Conservation (phyloP, 352 stramenopile genomes). For the Phytophthora niederhauseri region DNA sequence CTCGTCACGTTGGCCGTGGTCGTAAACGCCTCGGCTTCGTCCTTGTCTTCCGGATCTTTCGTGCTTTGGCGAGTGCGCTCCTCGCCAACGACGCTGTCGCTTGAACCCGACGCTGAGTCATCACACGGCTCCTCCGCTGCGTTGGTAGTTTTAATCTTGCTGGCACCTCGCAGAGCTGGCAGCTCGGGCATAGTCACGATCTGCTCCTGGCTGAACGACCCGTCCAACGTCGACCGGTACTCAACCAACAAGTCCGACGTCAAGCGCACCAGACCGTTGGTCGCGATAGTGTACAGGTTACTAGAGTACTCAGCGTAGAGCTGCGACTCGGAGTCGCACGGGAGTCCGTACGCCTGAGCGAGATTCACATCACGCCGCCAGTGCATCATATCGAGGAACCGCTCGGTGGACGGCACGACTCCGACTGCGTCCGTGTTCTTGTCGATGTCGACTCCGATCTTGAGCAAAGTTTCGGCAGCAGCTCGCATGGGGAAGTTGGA, state of each 20-base stretch:
- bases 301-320: constrained; percentile 48
- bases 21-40: constrained; percentile 2
- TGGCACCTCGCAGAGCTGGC: constrained; percentile 3
- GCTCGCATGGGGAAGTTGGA: constrained; percentile 50
- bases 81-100: not conserved
- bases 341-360: constrained; percentile 36
- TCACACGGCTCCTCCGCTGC: constrained; percentile 6
- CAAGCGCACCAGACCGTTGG: constrained; percentile 49
- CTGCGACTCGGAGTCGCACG: constrained; percentile 50
- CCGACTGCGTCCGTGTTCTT: constrained; percentile 12
- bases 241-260: constrained; percentile 47
- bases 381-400: constrained; percentile 49
- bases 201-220: constrained; percentile 29
- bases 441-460: constrained; percentile 50
- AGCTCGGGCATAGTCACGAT: constrained; percentile 23
- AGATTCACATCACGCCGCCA: constrained; percentile 59
- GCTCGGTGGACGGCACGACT: constrained; percentile 35
- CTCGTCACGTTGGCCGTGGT: constrained; percentile 14
- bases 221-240: constrained; percentile 29
- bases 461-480: constrained; percentile 56
- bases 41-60: not conserved
- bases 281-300: constrained; percentile 46
- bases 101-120: not conserved
- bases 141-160: constrained; percentile 7
- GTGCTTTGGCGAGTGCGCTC: constrained; percentile 3